Evolutionary conservation across 331 rosid species (phyloP), one percentile per base, ranked within the genome.

Genomic region (Quercus lobata): DNA sequence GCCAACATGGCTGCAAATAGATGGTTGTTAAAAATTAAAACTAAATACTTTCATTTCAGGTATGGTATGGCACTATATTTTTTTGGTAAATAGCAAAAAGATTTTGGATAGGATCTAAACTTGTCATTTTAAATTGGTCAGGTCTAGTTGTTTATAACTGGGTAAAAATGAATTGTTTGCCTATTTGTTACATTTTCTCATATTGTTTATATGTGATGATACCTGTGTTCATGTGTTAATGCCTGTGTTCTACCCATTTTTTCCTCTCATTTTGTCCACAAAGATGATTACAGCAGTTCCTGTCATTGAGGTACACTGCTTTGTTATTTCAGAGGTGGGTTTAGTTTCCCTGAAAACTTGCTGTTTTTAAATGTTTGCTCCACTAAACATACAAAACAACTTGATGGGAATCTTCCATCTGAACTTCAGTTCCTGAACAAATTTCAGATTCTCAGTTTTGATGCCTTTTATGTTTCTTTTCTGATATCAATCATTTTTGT

Each of bases 341-440:
- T 75, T 25, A 15, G 56, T 72, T 71, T 49, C 65, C 58, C 70
- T 76, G 62, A 71, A 11, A 16, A 61, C 77, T 71, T 83, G 16
- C 70, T 75, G 53, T 41, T 77, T 76, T 82, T 84, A 22, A 22
- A 0, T 22, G 24, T 22, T 22, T 22, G 24, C 24, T 22, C 24
- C 24, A 22, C 24, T 22, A 93, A 92, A 86, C 80, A 22, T 0
- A 22, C 0, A 69, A 90, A 74, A 27, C 83, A 84, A 78, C 89
- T 91, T 68, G 97, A 91, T 71, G 77, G 74, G 56, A 88, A 91
- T 83, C 87, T 89, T 87, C 94, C 94, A 3, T 37, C 84, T 49
- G 72, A 84, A 25, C 76, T 93, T 34, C 90, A 89, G 72, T 79
- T 89, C 78, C 79, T 93, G 72, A 73, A 76, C 73, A 80, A 76